Base-by-base conservation (phyloP, 2,329 filamentous ascomycete genomes). In the Fonsecaea nubica region DNA sequence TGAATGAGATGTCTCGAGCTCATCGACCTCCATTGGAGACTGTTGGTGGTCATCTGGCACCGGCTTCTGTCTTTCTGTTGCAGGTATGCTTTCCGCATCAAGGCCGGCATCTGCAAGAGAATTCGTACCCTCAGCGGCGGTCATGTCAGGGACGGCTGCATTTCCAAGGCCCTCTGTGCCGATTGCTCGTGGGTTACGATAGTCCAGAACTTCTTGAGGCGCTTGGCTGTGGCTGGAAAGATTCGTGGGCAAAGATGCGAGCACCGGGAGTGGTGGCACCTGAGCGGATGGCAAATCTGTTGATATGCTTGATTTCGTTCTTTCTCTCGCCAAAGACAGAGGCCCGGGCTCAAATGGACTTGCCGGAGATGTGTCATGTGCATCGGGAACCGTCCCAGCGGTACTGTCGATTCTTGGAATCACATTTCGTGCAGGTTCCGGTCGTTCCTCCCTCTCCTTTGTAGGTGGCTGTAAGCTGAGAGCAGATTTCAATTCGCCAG, bases 171-270 rank as follows among this genome's bases (percentile, higher is more conserved):
- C 25, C 25, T 18, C 33, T 5, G 9, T 12, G 13, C 10, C 50
- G 15, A 5, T 25, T 15, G 33, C 9, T 25, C 25, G 48, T 64
- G 48, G 1, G 21, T n/a, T n/a, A 4, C 58, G 18, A 5, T 21
- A 55, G 33, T 58, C 21, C 10, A 57, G 53, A 15, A 10, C 32
- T n/a, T 58, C 64, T 15, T 13, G 38, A 40, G 64, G 15, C 55
- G 63, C 60, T 35, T 63, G 36, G 25, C 53, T 40, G 45, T 66
- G 62, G 48, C 62, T 69, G 8, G 67, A 69, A 21, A 69, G 18
- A 58, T 69, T 53, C 6, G 63, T 69, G n/a, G 48, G 53, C 4
- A 35, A 52, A 42, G 62, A 66, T 9, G 42, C 53, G 18, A 64
- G 25, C 4, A 59, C 36, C 10, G 52, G 48, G 13, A 38, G 50